Evolutionary conservation across 768 basidiomycete genomes (phyloP), one percentile per base, ranked within the genome.

Genomic region (Mycena rebaudengoi): DNA sequence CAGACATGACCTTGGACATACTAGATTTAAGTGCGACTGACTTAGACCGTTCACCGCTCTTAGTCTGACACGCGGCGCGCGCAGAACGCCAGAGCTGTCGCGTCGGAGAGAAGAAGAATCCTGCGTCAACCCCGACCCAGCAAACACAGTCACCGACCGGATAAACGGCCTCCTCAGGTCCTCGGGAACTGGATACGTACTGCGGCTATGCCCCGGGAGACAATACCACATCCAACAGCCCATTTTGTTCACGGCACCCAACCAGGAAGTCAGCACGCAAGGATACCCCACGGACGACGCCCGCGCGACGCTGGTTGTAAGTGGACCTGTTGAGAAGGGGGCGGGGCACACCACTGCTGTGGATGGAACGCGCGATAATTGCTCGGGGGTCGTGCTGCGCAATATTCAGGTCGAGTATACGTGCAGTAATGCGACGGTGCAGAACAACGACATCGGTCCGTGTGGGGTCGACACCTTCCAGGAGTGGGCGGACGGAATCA

Each of bases 401-500:
- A 88, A 95, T 76, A 74, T 95, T 20, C 91, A 93, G 82, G 91
- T 88, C 58, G 64, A 73, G 32, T 79, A 90, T 35, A 80, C 74
- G 10, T 96, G 94, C 77, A 83, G 79, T 60, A 88, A 88, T 59
- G 80, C 77, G 13, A 85, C 85, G 4, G 80, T 95, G 30, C 89
- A 91, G 71, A 89, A 93, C 76, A 95, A 95, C 68, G 91, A 94
- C 65, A 88, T 95, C 41, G 94, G 91, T 4, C 92, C 92, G 3
- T 89, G 90, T 62, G 92, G 92, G 10, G 78, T 78, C 1, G 88
- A 90, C 60, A 63, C 68, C 5, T 91, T 85, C 69, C 85, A 88
- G 64, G 77, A 92, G 73, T 94, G 92, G 92, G 91, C 92, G 1
- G 92, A 94, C 70, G 92, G 92, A 6, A 89, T 94, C 69, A 92